These are phyloP conservation scores for Gossypium herbaceum DNA, from an alignment of 345 rosid species.

Conservation along the genomic window DNA sequence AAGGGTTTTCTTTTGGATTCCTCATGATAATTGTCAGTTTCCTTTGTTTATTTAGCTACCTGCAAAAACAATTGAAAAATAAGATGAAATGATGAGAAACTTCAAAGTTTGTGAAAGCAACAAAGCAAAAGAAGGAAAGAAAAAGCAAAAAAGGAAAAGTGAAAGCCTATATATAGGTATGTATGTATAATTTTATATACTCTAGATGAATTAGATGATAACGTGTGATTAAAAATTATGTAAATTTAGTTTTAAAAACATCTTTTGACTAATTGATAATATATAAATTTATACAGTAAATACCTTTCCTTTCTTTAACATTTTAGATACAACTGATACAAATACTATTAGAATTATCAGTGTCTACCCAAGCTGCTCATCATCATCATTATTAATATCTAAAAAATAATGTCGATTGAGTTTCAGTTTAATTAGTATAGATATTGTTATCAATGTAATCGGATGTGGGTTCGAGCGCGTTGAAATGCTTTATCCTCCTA, in stretches of 20 bases:
- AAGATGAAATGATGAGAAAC: neutral
- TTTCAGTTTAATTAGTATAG: accelerated
- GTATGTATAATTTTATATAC: too few species aligned
- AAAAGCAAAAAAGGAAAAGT: neutral
- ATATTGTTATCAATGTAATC: accelerated
- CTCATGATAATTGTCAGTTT: too few species aligned
- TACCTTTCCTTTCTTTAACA: constrained; percentile 27
- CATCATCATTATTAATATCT: constrained; percentile 32
- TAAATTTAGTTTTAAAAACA: too few species aligned
- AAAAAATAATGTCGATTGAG: neutral
- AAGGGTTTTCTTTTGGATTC: too few species aligned
- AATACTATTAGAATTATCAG: constrained; percentile 70
- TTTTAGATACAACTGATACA: constrained; percentile 57
- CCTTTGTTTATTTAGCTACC: too few species aligned
- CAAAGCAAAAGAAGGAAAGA: neutral
- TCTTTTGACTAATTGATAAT: too few species aligned
- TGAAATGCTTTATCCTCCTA: accelerated
- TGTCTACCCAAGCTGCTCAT: constrained; percentile 83
- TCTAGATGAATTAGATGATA: too few species aligned
- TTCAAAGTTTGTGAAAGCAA: neutral
- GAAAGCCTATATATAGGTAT: neutral
- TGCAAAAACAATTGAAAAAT: too few species aligned
- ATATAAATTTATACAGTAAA: too few species aligned
- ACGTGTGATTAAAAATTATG: too few species aligned
- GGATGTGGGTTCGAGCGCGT: accelerated